These are phyloP conservation scores for Alternaria brassicae DNA, from an alignment of 2,329 filamentous ascomycete species.

Conservation along the genomic window DNA sequence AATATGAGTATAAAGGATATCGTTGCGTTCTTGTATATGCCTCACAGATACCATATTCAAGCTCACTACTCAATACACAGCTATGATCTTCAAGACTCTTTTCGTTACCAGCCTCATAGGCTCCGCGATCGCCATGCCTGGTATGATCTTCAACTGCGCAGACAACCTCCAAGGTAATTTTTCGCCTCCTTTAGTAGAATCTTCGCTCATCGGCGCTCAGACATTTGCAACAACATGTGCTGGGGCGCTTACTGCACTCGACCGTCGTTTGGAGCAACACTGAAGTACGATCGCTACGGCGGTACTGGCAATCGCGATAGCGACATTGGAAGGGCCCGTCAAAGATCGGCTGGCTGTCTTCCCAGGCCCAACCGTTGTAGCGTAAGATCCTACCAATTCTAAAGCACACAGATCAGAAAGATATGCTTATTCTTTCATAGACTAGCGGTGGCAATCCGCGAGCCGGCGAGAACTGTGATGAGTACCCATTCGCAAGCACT, in stretches of 20 bases:
- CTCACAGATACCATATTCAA: background rate
- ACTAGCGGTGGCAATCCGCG: background rate
- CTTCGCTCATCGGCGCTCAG: background rate
- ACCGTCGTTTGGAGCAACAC: background rate
- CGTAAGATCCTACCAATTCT: background rate
- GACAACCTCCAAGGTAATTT: background rate
- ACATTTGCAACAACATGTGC: conserved; percentile 6
- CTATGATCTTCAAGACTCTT: background rate
- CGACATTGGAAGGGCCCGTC: background rate
- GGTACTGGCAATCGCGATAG: conserved; percentile 1
- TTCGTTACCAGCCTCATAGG: background rate
- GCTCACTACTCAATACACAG: background rate
- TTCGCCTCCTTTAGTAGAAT: background rate
- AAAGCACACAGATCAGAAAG: background rate
- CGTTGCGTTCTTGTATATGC: background rate
- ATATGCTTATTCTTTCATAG: background rate
- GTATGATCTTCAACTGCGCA: conserved; percentile 2
- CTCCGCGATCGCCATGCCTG: background rate
- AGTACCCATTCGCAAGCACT: background rate
- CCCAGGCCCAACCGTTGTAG: background rate
- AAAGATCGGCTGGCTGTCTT: conserved; percentile 1
- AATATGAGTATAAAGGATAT: background rate
- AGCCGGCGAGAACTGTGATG: conserved; percentile 1
- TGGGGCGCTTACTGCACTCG: conserved; percentile 6
- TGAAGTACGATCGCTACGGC: background rate